A percentile compares a stretch with the other conserved stretches of the same genome.
These are phyloP conservation scores for Nymphaea thermarum DNA, from an alignment of 164 flowering plant species.

Conservation along the genomic window DNA sequence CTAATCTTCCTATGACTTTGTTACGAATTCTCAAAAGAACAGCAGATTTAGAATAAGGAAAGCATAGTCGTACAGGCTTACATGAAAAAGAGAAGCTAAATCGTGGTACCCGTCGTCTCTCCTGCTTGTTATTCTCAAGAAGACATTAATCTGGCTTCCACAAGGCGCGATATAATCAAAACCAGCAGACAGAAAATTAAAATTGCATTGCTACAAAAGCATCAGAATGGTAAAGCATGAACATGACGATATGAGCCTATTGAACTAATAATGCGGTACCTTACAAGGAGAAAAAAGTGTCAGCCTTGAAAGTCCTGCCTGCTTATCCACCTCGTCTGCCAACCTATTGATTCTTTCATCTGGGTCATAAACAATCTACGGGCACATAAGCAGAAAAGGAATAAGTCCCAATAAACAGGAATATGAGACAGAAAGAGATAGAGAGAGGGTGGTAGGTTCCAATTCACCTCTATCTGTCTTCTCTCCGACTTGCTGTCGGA, in stretches of 20 bases:
- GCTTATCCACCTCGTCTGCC: slow-evolving; percentile 75
- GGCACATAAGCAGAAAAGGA: slow-evolving; percentile 5
- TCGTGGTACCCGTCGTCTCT: slow-evolving; percentile 98
- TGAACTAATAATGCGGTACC: slow-evolving; percentile 18
- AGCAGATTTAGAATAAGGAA: not conserved
- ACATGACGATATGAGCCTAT: not conserved
- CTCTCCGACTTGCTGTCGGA: slow-evolving; percentile 14
- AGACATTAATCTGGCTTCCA: slow-evolving; percentile 67
- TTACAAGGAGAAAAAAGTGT: slow-evolving; percentile 93
- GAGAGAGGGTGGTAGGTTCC: not conserved
- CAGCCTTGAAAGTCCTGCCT: slow-evolving; percentile 67
- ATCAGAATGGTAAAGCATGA: no score
- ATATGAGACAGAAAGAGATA: not conserved
- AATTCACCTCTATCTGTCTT: slow-evolving; percentile 50
- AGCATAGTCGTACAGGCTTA: slow-evolving; percentile 20
- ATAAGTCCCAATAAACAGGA: not conserved
- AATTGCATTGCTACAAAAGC: no score
- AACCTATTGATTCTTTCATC: slow-evolving; percentile 58
- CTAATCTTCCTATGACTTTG: no score
- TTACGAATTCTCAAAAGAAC: not conserved
- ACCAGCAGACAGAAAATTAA: not conserved
- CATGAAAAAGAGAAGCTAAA: slow-evolving; percentile 96
- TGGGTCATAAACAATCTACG: slow-evolving; percentile 65
- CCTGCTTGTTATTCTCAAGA: slow-evolving; percentile 76
- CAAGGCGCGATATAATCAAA: not conserved